Percentiles rank a stretch among this genome's conserved stretches.
Conservation (phyloP, 2,329 filamentous ascomycete genomes). For the Zymoseptoria brevis region DNA sequence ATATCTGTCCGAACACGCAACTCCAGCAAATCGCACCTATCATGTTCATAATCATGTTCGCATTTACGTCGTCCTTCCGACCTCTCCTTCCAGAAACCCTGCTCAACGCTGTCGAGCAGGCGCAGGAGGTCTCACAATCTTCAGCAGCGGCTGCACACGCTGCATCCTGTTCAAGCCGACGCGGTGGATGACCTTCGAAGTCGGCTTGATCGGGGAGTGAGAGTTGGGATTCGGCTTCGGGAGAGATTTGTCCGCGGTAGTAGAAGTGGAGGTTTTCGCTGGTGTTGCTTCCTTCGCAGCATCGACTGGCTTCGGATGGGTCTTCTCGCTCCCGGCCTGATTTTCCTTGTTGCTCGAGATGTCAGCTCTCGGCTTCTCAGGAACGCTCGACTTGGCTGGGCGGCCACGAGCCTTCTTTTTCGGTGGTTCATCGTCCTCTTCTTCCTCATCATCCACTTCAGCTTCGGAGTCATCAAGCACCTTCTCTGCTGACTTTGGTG, state of each 20-base stretch:
- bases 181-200: slow-evolving; percentile 33
- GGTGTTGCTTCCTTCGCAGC: background rate
- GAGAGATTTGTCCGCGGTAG: slow-evolving; percentile 1
- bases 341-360: background rate
- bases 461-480: slow-evolving; percentile 1
- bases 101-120: slow-evolving; percentile 7
- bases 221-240: slow-evolving; percentile 6
- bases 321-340: slow-evolving; percentile 1
- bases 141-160: slow-evolving; percentile 39
- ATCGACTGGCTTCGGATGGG: slow-evolving; percentile 5
- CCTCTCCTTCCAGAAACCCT: background rate
- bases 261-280: slow-evolving; percentile 1
- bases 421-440: slow-evolving; percentile 17
- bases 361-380: background rate
- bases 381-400: slow-evolving; percentile 10
- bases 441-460: slow-evolving; percentile 8
- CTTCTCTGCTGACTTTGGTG: background rate
- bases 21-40: background rate
- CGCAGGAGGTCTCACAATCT: slow-evolving; percentile 14
- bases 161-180: slow-evolving; percentile 42
- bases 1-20: background rate
- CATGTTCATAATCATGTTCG: background rate
- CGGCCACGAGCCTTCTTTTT: slow-evolving; percentile 40
- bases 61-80: background rate
- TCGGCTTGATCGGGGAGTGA: slow-evolving; percentile 16